Evolutionary conservation across 768 basidiomycete species (phyloP), one percentile per base, ranked within the genome.

Genomic region (Rhodosporidiobolus sp.): DNA sequence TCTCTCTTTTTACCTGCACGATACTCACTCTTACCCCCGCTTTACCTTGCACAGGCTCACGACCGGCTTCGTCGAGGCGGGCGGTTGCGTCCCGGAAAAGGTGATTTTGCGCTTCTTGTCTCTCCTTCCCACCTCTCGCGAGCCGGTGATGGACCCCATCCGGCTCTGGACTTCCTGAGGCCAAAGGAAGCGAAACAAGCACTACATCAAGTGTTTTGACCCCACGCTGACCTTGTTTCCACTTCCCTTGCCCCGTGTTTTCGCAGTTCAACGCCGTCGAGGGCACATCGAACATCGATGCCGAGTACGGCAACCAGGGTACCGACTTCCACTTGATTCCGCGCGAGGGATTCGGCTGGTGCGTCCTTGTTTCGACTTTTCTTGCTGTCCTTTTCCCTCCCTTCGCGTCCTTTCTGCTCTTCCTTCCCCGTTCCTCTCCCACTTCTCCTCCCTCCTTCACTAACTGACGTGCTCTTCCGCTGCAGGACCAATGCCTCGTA

Each of bases 201-300:
- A n/a, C n/a, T n/a, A n/a, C n/a, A n/a, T n/a, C n/a, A n/a, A n/a
- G n/a, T n/a, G n/a, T n/a, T n/a, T 95, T 95, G 82, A 96, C 96
- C 81, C 14, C 19, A 17, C 46, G 46, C 46, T 48, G 46, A 48
- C 46, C 19, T 48, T 8, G 95, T 43, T 43, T 43, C 14, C 14
- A 7, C 38, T 43, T 14, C 38, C 38, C 38, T 14, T 43, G 14
- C 38, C 38, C 38, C 38, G 94, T 8, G 92, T 96, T 54, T 94
- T 97, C 5, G 94, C 95, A 98, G 87, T 97, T 98, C 80, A 94
- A 99, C 79, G 95, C 94, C 4, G 95, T 99, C 75, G 91, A 89
- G 81, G 86, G 96, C 30, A 95, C 92, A 3, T 94, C 97, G 79
- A 85, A 97, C 58, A 94, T 99, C 11, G 94, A 95, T 79, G 96